Evolutionary conservation across 306 rosid species (phyloP), one percentile per base, ranked within the genome.

Genomic region (Rosa rugosa): DNA sequence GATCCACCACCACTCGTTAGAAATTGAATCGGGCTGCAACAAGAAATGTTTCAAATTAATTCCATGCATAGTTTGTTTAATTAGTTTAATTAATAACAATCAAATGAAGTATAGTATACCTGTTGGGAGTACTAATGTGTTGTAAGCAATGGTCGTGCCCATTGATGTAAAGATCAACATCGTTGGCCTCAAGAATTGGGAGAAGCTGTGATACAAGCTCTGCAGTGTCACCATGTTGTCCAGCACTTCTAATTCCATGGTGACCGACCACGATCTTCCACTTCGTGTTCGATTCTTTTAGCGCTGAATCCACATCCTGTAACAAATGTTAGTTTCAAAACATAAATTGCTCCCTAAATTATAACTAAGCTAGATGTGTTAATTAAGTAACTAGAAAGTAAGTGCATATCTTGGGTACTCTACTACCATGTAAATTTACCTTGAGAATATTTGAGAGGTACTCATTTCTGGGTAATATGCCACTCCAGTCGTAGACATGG

Each of bases 211-310:
- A 6, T 49, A 79, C 84, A 51, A 94, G 91, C 79, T 92, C 98
- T 31, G 17, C 7, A 0, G 93, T 94, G 11, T 85, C 87, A 42
- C 97, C 98, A 81, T 90, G 97, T 38, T 77, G 60, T 11, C 93
- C 96, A 1, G 87, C 94, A 69, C 79, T 92, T 79, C 84, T 83
- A 36, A 94, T 83, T 38, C 93, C 78, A 75, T 94, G 98, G 82
- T 94, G 98, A 76, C 96, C 98, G 14, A 94, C 85, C 78, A 90
- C 97, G 17, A 94, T 68, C 80, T 88, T 94, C 98, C 98, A 92
- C 74, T 79, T 90, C 72, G 94, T 96, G n/a, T 44, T 89, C 4
- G 97, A 94, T 10, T 84, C 75, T 75, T 79, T 80, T 6, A 83
- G 42, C 0, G 83, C 83, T 31, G 72, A 74, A 53, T 86, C 87